Base-by-base conservation (phyloP, 148 eudicot genomes). In the Silene uniflora region DNA sequence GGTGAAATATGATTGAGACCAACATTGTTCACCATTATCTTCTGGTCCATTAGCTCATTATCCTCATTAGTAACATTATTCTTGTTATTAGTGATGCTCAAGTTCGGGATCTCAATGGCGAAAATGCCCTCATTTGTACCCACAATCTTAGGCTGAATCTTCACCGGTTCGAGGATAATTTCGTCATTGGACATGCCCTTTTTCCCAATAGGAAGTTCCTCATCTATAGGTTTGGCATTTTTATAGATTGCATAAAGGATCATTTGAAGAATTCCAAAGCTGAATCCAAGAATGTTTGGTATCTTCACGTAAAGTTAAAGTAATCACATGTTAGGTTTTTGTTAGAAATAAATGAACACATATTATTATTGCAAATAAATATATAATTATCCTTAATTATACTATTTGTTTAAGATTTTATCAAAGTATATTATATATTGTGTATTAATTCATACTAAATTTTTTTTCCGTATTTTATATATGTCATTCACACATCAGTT, bases 221-320 rank as follows among this genome's bases (percentile, higher is more conserved):
- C 62, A 32, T 56, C 73, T 0, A 67, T 62, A 55, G 80, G 78
- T 80, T 68, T 85, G 1, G 84, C 14, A 5, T 85, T 85, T 3
- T 78, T 76, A 77, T 85, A 85, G 54, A 85, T 78, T 13, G 72
- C 84, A 24, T 85, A 85, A 18, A 85, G 84, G 24, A 78, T 49
- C 88, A 85, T 85, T 73, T 85, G 88, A 5, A 83, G 66, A 3
- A 85, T 77, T 71, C 88, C 88, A 25, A 78, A 85, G 74, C 61
- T 83, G 76, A 85, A 85, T 7, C 88, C 88, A 0, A 85, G 82
- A 25, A 85, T 83, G 19, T 85, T 85, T 13, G 88, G 88, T 12
- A 85, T 19, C 88, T 85, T 42, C 58, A 69, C 35, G 7, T 19
- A 19, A 0, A 25, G 0, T 27, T 14, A 25, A 18, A 24, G 2